phyloP scores from a whole-genome alignment of 768 basidiomycete species.

The Heimioporus sp. region DNA sequence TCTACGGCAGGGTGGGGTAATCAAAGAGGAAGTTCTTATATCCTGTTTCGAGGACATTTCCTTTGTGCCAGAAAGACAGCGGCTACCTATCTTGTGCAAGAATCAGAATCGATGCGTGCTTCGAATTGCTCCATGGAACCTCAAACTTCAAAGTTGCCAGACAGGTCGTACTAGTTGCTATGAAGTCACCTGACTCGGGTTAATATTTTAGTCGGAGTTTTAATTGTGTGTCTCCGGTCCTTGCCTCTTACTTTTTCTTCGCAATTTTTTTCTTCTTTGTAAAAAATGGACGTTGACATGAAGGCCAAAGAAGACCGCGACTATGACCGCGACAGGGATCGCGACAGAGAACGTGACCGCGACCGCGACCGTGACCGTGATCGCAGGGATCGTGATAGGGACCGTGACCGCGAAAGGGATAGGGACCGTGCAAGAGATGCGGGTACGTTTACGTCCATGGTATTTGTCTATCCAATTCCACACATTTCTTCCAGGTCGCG shows the following conservation, averaged over 20 bases:
- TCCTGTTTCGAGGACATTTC: no score
- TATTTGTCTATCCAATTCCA: no score
- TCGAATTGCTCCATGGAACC: no score
- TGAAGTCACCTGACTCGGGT: constrained; percentile 15
- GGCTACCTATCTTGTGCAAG: no score
- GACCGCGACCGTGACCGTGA: constrained; percentile 34
- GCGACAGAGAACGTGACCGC: constrained; percentile 40
- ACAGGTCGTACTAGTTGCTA: no score
- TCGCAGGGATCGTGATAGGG: constrained; percentile 39
- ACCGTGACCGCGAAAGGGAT: constrained; percentile 36
- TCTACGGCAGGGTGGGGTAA: neutral
- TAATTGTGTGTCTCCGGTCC: constrained; percentile 2
- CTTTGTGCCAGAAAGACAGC: no score
- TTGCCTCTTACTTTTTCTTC: constrained; percentile 13
- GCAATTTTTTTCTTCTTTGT: constrained; percentile 6
- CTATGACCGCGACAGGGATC: constrained; percentile 54
- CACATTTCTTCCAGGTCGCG: constrained; percentile 35
- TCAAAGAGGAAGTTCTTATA: neutral
- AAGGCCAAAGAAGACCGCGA: constrained; percentile 72
- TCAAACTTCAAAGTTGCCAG: no score
- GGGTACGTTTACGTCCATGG: constrained; percentile 36
- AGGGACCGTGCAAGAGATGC: constrained; percentile 51
- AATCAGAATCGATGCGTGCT: no score
- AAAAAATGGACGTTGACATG: constrained; percentile 78
- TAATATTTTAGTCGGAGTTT: constrained; percentile 18